Base-by-base conservation (phyloP, 495 filamentous ascomycete species). In the Aspergillus baeticus region DNA sequence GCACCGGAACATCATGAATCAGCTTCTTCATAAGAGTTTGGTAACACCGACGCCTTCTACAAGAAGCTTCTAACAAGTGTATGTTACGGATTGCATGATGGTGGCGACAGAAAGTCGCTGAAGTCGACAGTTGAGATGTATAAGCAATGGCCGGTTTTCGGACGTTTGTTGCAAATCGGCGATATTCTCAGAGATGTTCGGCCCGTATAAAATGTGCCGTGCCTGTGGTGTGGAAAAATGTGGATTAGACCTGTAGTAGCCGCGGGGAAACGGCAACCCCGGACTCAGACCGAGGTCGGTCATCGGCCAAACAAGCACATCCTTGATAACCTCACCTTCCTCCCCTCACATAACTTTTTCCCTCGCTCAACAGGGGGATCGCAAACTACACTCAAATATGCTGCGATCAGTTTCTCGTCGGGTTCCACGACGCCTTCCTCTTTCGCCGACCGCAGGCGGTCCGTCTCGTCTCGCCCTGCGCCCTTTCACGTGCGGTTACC, bases 401-500 rank as follows among this genome's bases (percentile, higher is more conserved):
- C 61, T 75, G 52, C 71, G 74, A 20, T 65, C 63, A 42, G 52
- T 74, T 22, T 55, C 66, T 53, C 69, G 71, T 63, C 71, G 69
- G 58, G 39, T 73, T 36, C 67, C 72, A 48, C 72, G 72, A 57
- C 67, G 62, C 39, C 35, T 69, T 20, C 60, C 67, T 22, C 56
- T 58, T 31, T 46, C 63, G 11, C 38, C 59, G 20, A 61, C 61
- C 29, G 62, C 54, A 36, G 56, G 43, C 54, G 29, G 44, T 58
- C 61, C 64, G 29, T 65, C 71, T 39, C 64, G 62, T 34, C 53
- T 65, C 39, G 62, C 66, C 50, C 59, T 69, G 38, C 73, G 73
- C 47, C 59, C 73, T 29, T 75, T 76, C 65, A 71, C 72, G 49
- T 70, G 72, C 72, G 72, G 64, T 60, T 77, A 72, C 66, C 58